Evolutionary conservation across 495 filamentous ascomycete genomes (phyloP), one percentile per base, ranked within the genome.

Genomic region (Jackrogersella minutella): DNA sequence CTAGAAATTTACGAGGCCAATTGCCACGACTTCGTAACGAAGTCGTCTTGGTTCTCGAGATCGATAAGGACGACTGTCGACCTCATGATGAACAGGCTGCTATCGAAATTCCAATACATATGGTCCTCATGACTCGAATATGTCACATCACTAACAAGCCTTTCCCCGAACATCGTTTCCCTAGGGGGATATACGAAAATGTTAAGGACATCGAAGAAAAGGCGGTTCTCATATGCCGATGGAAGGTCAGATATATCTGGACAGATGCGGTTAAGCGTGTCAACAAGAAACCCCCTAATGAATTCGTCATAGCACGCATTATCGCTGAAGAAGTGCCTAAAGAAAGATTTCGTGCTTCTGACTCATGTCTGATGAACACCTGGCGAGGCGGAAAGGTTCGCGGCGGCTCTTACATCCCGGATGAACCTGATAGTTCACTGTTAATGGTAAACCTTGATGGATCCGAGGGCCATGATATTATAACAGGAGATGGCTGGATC

Each of bases 91-190:
- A 80, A 3, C 83, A 87, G 58, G 74, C 76, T 0, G 73, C 84
- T 0, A 73, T 85, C 2, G 80, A 82, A 0, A 47, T 86, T 8
- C 44, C 76, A 0, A 30, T 82, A 0, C 43, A 58, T 0, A 60
- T 78, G 0, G 67, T 86, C 1, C 43, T 77, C 0, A 60, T 62
- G 11, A 40, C 69, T 2, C 73, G 88, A 4, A 68, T 78, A 0
- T 70, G 88, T 7, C 69, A 81, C 3, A 52, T 84, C 2, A 90
- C 87, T 0, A 88, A 89, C 53, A 73, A 77, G 1, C 56, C 75
- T 0, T 88, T 83, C 9, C 80, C 79, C 0, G 59, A 67, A 0
- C 50, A 75, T 14, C 66, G 75, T 0, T 84, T 78, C 39, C 62
- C 69, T 0, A 40, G 60, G 5, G 69, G 72, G 2, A 39, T 64